Evolutionary conservation across 1,139 yeast species (phyloP), one percentile per base, ranked within the genome.

Genomic region (Saccharomyces hybrid): DNA sequence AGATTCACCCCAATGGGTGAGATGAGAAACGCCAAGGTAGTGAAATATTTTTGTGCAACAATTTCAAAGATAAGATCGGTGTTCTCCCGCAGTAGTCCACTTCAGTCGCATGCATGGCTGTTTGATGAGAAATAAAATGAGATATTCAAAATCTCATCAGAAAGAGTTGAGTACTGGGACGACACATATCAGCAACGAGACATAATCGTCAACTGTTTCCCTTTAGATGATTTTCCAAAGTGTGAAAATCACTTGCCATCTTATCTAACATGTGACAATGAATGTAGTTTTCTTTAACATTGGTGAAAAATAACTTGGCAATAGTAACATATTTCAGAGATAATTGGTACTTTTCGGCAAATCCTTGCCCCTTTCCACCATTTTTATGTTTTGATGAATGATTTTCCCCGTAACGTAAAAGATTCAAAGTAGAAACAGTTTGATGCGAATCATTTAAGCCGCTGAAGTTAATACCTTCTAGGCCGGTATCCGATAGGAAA

Each of bases 341-440:
- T n/a, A 68, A 53, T 30, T 67, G 69, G 49, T 68, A 67, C 30
- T 66, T 64, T 42, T 62, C 63, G 16, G 63, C 61, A 54, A 68
- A 68, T 13, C 67, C 65, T 56, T 67, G 69, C 9, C 44, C 44
- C 25, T 38, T 38, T 38, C 4, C 44, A 11, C 44, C 44, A 16
- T 9, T 16, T 16, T 8, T 38, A 38, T 14, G 44, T 8, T 11
- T 20, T 25, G 44, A 38, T 11, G n/a, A 20, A 20, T 38, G 25
- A 20, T 38, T 13, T 38, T 38, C 26, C 25, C 26, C 44, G 20
- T 38, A 38, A 11, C 44, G 44, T 13, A 38, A 20, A 16, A 38
- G 44, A 20, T 38, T 38, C 7, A 38, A 38, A 20, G 44, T 38
- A 38, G 44, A 38, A 20, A 38, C 25, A 16, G 44, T 38, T 20